Percentiles rank a stretch among this genome's conserved stretches.
Evolutionary conservation across 1,284 basidiomycete species (phyloP).

Genomic region (Volvariella volvacea): DNA sequence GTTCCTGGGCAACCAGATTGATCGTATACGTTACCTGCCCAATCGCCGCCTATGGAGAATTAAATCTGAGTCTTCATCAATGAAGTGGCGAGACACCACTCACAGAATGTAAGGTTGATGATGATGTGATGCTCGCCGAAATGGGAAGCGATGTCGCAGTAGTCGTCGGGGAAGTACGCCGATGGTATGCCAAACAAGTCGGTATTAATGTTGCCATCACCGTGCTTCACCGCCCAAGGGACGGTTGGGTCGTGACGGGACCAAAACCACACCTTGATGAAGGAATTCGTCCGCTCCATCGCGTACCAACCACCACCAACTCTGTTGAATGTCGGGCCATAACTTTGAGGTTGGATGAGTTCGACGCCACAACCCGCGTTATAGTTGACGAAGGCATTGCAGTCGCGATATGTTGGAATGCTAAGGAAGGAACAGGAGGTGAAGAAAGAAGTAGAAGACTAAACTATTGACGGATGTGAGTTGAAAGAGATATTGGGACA

Average conservation of each 20-base stretch:
- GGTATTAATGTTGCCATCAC: slow-evolving; percentile 35
- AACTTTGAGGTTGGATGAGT: slow-evolving; percentile 37
- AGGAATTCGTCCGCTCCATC: slow-evolving; percentile 40
- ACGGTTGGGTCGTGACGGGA: slow-evolving; percentile 31
- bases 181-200: slow-evolving; percentile 43
- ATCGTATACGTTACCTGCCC: slow-evolving; percentile 45
- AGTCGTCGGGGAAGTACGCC: slow-evolving; percentile 51
- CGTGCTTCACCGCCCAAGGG: slow-evolving; percentile 38
- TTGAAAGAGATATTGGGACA: slow-evolving; percentile 8
- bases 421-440: neutral
- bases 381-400: slow-evolving; percentile 44
- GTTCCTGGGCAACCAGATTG: slow-evolving; percentile 41
- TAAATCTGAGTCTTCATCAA: slow-evolving; percentile 3
- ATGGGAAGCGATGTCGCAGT: slow-evolving; percentile 34
- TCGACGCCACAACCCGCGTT: slow-evolving; percentile 66
- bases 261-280: slow-evolving; percentile 60
- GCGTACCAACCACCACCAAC: slow-evolving; percentile 60
- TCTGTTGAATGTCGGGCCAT: slow-evolving; percentile 54
- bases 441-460: too few relatives aligned
- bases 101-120: slow-evolving; percentile 47
- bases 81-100: slow-evolving; percentile 10
- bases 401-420: slow-evolving; percentile 26
- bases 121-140: slow-evolving; percentile 57
- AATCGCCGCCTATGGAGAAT: slow-evolving; percentile 44
- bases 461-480: neutral